phyloP scores from a whole-genome alignment of 2,329 filamentous ascomycete genomes.

The Neophaeococcomyces mojaviensis region DNA sequence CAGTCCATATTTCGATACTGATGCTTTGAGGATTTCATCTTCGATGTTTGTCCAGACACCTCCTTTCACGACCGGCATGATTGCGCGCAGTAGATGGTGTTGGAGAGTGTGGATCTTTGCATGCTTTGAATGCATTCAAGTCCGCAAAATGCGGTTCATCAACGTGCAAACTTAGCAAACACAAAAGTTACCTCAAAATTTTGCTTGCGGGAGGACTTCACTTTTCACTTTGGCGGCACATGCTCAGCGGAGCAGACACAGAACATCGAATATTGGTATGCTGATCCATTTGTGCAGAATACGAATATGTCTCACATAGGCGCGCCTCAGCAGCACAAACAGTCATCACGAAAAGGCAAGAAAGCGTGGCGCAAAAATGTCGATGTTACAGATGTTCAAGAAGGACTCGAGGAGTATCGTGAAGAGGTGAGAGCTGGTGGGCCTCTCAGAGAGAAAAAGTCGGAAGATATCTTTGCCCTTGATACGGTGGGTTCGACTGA shows the following conservation, averaged over 20 bases:
- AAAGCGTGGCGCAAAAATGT: constrained; percentile 99
- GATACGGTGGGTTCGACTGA: constrained; percentile 65
- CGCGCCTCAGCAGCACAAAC: constrained; percentile 67
- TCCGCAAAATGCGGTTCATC: no score
- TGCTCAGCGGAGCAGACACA: no score
- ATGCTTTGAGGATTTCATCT: constrained; percentile 96
- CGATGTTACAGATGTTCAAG: constrained; percentile 76
- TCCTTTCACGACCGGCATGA: constrained; percentile 60
- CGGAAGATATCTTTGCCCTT: constrained; percentile 76
- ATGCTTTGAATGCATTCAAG: no score
- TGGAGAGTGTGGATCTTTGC: neutral
- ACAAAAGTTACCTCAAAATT: no score
- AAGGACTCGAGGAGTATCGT: constrained; percentile 74
- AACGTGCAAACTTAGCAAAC: no score
- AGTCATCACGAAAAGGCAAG: constrained; percentile 92
- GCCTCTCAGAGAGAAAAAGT: constrained; percentile 72
- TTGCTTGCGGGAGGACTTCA: no score
- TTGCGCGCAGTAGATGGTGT: constrained; percentile 11
- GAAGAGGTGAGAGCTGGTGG: constrained; percentile 89
- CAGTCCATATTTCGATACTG: constrained; percentile 87
- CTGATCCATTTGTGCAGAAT: no score
- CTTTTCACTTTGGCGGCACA: no score
- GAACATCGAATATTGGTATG: no score
- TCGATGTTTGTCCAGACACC: constrained; percentile 64
- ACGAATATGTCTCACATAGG: constrained; percentile 2